Evolutionary conservation across 768 basidiomycete genomes (phyloP).

Genomic region (Cubamyces sp.): DNA sequence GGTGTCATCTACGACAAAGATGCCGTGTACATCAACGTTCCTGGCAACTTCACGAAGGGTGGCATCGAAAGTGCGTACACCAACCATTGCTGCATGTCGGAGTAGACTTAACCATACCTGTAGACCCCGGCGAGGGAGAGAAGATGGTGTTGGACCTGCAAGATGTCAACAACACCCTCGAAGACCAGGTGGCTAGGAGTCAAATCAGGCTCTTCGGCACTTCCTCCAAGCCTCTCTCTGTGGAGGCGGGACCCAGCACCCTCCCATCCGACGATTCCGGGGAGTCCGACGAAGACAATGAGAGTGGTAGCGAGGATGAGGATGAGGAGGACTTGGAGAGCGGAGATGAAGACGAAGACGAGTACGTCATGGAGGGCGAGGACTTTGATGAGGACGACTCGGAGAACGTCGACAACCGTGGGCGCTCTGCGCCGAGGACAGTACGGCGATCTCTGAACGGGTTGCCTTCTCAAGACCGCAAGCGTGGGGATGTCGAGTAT

Average conservation of each 20-base stretch:
- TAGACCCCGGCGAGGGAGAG: conserved; percentile 88
- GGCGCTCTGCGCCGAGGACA: conserved; percentile 54
- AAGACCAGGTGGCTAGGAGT: conserved; percentile 78
- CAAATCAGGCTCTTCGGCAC: conserved; percentile 84
- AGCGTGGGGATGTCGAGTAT: conserved; percentile 57
- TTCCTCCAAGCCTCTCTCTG: conserved; percentile 71
- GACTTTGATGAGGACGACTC: conserved; percentile 23
- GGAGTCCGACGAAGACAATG: conserved; percentile 40
- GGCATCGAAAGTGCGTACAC: conserved; percentile 58
- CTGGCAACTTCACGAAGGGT: conserved; percentile 89
- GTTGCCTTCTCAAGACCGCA: conserved; percentile 40
- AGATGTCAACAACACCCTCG: conserved; percentile 81
- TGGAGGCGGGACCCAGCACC: conserved; percentile 38
- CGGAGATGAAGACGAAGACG: conserved; percentile 20
- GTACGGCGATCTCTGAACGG: conserved; percentile 43
- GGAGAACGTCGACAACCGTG: conserved; percentile 40
- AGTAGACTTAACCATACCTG: not conserved
- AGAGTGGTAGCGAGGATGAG: conserved; percentile 34
- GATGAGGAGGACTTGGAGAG: conserved; percentile 34
- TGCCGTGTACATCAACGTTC: conserved; percentile 97
- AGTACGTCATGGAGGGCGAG: conserved; percentile 4
- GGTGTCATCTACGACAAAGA: conserved; percentile 98
- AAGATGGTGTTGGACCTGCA: conserved; percentile 98
- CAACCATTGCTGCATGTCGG: not conserved
- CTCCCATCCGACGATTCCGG: conserved; percentile 14